Evolutionary conservation across 177 flowering plant genomes (phyloP).

Genomic region (Telopea speciosissima): DNA sequence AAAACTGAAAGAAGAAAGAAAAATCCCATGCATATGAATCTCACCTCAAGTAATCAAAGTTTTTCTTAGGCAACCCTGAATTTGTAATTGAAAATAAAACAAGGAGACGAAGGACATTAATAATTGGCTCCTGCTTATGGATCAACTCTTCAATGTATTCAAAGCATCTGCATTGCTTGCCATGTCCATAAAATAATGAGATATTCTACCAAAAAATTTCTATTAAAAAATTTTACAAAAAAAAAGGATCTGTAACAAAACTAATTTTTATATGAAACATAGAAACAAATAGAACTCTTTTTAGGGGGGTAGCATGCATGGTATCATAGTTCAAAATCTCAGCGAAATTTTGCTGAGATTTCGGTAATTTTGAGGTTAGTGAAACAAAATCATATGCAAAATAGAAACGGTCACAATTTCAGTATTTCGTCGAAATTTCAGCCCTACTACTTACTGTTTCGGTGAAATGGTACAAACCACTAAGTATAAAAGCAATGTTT

Average conservation of each 20-base stretch:
- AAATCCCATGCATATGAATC: constrained; percentile 8
- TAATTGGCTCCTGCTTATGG: constrained; percentile 93
- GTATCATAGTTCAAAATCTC: too few species aligned
- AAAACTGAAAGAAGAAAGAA: neutral
- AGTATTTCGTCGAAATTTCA: too few species aligned
- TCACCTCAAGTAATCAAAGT: constrained; percentile 88
- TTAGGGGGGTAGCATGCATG: too few species aligned
- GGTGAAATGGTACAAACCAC: too few species aligned
- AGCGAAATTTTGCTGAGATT: too few species aligned
- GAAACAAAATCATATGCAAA: too few species aligned
- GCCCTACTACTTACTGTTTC: too few species aligned
- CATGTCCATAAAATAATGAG: neutral
- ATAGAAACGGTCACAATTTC: too few species aligned
- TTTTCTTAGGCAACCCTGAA: constrained; percentile 78
- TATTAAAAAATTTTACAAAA: neutral
- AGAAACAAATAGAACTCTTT: neutral
- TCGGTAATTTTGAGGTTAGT: too few species aligned
- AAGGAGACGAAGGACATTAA: constrained; percentile 70
- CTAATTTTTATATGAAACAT: neutral
- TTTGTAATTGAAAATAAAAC: constrained; percentile 81
- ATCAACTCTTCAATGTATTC: constrained; percentile 98
- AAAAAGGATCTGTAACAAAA: neutral
- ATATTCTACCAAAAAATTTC: neutral
- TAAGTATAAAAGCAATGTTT: too few species aligned
- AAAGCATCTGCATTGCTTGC: constrained; percentile 64